Base-by-base conservation (phyloP, 83 land plant genomes). In the Thuja plicata region DNA sequence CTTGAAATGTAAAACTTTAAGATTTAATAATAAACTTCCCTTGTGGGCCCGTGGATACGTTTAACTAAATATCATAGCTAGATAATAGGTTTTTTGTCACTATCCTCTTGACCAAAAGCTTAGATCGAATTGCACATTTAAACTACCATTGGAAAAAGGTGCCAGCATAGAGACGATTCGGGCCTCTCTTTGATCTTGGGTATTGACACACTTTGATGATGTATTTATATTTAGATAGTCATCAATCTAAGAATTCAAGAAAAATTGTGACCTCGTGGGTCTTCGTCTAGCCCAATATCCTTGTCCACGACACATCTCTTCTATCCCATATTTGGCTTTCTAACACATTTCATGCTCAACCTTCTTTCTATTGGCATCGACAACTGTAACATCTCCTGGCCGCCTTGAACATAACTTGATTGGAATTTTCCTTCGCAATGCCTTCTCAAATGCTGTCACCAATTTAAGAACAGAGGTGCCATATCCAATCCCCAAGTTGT, bases 381-480 rank as follows among this genome's bases (percentile, higher is more conserved):
- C 97, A 57, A 89, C 95, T 16, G 93, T 94, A 66, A 95, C 97
- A 88, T 97, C 99, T 35, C 99, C 99, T 60, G 96, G 91, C 54
- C 99, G 92, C 88, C 99, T 93, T 35, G 94, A 95, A 77, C 96
- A 94, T 55, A 95, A 88, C 82, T 92, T 92, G 60, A 95, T 57
- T n/a, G 99, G 97, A 62, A 96, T 96, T 91, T 94, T 95, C 99
- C 94, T 95, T 86, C 97, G 97, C 86, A 92, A 95, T 30, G 95
- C 99, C 66, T 94, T 97, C 87, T 97, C 98, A 94, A 97, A 97
- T 43, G 97, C 98, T 71, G 96, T 89, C 78, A 97, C 97, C 95
- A 97, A 95, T 92, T 97, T 97, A 77, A 97, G 93, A 12, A 96
- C 98, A 87, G 98, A 95, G 35, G 96, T 97, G 4, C 99, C 99